A percentile compares a stretch with the other conserved stretches of the same genome.
phyloP scores from a whole-genome alignment of 1,284 basidiomycete species.

The Farysia itapuensis region DNA sequence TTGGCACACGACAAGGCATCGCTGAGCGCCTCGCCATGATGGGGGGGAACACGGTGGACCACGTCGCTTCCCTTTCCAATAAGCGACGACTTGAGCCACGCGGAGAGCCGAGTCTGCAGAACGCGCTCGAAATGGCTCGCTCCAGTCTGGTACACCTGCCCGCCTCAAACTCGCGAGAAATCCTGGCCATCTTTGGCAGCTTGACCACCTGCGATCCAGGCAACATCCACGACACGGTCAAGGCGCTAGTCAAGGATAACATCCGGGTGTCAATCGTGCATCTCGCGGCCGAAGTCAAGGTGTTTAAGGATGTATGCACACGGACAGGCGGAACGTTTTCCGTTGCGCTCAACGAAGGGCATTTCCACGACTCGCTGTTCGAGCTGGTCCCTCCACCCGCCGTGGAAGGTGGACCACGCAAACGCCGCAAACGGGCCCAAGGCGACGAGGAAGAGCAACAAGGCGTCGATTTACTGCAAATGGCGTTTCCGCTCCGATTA shows the following conservation, averaged over 20 bases:
- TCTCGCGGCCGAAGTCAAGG: constrained; percentile 90
- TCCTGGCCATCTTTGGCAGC: constrained; percentile 88
- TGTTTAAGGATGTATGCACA: constrained; percentile 75
- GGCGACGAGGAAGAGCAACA: constrained; percentile 11
- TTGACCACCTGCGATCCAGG: constrained; percentile 95
- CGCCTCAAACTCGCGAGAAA: constrained; percentile 90
- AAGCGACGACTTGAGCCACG: constrained; percentile 82
- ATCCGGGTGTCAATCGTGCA: constrained; percentile 91
- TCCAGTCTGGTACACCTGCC: constrained; percentile 71
- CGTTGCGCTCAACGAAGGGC: constrained; percentile 94
- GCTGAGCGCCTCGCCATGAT: constrained; percentile 63
- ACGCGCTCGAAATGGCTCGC: constrained; percentile 85
- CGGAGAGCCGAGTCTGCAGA: constrained; percentile 93
- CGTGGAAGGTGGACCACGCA: constrained; percentile 17
- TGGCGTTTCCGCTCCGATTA: constrained; percentile 76
- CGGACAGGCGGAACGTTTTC: constrained; percentile 63
- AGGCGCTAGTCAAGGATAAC: constrained; percentile 72
- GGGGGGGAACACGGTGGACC: constrained; percentile 90
- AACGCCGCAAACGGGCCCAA: background rate
- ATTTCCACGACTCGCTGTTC: constrained; percentile 91
- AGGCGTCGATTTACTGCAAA: constrained; percentile 79
- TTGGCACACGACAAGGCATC: constrained; percentile 56
- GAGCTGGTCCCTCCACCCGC: constrained; percentile 81
- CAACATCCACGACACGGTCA: constrained; percentile 89
- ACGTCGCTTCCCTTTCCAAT: constrained; percentile 79